These are phyloP conservation scores for Mallotus nudiflorus DNA, from an alignment of 345 rosid genomes.

Conservation along the genomic window DNA sequence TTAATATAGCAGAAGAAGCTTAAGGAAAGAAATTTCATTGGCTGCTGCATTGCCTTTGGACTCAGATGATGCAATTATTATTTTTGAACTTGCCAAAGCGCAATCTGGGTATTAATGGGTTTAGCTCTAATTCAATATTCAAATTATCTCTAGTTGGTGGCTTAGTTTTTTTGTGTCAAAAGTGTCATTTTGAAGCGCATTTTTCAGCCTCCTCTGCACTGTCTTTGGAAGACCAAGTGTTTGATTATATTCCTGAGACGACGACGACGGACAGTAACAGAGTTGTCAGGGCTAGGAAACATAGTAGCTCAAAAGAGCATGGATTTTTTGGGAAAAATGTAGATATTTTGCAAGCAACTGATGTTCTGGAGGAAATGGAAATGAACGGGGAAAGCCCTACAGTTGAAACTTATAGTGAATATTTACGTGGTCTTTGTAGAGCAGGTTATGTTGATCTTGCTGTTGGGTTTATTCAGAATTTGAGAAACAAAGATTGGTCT, in stretches of 20 bases:
- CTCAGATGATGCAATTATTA: conserved; percentile 8
- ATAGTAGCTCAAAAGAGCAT: background rate
- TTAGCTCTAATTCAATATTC: conserved; percentile 15
- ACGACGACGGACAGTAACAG: conserved; percentile 1
- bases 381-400: conserved; percentile 36
- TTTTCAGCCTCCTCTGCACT: conserved; percentile 32
- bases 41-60: conserved; percentile 2
- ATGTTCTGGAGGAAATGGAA: conserved; percentile 45
- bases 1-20: too few relatives aligned
- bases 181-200: conserved; percentile 11
- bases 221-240: conserved; percentile 33
- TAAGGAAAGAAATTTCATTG: background rate
- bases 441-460: conserved; percentile 39
- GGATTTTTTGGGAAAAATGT: conserved; percentile 22
- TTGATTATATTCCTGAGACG: conserved; percentile 25
- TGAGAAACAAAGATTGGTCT: conserved; percentile 25
- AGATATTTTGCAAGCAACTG: conserved; percentile 28
- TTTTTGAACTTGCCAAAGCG: background rate
- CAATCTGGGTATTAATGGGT: conserved; percentile 29
- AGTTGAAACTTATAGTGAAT: conserved; percentile 43
- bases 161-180: conserved; percentile 3
- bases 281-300: conserved; percentile 10
- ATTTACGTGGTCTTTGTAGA: conserved; percentile 49
- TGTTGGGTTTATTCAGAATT: conserved; percentile 25
- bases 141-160: conserved; percentile 15